Percentiles rank a stretch among this genome's conserved stretches.
These are phyloP conservation scores for Coemansia sp. DNA, from an alignment of 192 early-diverging fungal genomes.

Conservation along the genomic window DNA sequence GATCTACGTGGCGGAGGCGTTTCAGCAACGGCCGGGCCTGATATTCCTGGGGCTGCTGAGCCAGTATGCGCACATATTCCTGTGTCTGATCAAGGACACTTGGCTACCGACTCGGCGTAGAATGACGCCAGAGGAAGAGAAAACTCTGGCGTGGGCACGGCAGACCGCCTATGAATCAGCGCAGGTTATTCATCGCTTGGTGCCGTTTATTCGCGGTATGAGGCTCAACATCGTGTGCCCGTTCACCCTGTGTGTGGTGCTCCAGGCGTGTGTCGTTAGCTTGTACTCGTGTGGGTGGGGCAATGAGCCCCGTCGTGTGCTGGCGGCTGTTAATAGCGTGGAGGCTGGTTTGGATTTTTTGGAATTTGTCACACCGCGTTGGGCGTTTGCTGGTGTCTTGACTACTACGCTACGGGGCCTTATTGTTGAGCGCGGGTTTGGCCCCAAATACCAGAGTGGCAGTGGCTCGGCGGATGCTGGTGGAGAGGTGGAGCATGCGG, in stretches of 20 bases:
- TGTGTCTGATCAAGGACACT: constrained; percentile 46
- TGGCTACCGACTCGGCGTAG: constrained; percentile 29
- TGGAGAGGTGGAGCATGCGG: background rate
- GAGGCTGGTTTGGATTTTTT: constrained; percentile 35
- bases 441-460: background rate
- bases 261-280: constrained; percentile 45
- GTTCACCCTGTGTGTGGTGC: constrained; percentile 38
- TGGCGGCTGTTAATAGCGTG: constrained; percentile 26
- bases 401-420: constrained; percentile 37
- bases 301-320: constrained; percentile 14
- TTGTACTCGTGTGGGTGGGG: constrained; percentile 33
- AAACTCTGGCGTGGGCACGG: constrained; percentile 30
- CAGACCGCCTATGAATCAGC: constrained; percentile 23
- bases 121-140: constrained; percentile 26
- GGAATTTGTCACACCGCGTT: constrained; percentile 35
- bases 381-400: constrained; percentile 38
- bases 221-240: constrained; percentile 30
- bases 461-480: background rate
- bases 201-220: constrained; percentile 40
- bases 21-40: constrained; percentile 8
- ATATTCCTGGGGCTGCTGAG: constrained; percentile 31
- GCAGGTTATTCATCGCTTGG: constrained; percentile 35
- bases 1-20: constrained; percentile 7
- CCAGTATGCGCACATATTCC: constrained; percentile 38
- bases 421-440: constrained; percentile 46